Evolutionary conservation across 129 eudicot species (phyloP), one percentile per base, ranked within the genome.

Genomic region (Helianthus annuus): DNA sequence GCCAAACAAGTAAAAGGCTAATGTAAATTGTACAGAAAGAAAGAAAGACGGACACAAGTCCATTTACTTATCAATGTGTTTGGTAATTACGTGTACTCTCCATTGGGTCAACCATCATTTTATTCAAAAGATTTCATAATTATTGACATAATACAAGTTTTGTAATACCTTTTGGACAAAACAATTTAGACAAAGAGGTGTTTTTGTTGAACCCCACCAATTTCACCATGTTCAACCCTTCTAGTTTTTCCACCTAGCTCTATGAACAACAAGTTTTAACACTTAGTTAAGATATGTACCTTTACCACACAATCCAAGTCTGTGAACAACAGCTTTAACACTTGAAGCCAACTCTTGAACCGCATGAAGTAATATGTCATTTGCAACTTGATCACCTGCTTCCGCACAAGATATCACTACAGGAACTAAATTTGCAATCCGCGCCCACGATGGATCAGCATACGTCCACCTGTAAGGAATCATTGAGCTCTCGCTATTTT

Each of bases 401-500:
- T 87, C 96, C 7, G 95, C 98, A 63, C 95, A 89, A 8, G 92
- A 75, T 39, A 92, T 88, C 64, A 92, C 98, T 13, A 72, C 74
- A 12, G 96, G 98, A 63, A 85, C 96, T 48, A 92, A 88, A 8
- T 91, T 95, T 7, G 98, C 98, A 76, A 92, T 92, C 3, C 96
- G 87, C 44, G 98, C 98, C 98, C 98, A 92, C 59, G 98, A 89
- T 72, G 95, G 83, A 89, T 92, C 98, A 74, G 91, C 95, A 80
- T 92, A 89, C 39, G 95, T 92, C 98, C 98, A 92, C 96, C 98
- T 92, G 46, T 6, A 7, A 42, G 46, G 46, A 42, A 42, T 6
- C 46, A 42, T 2, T 42, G 46, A 42, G 46, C 46, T 6, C 46
- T 42, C 8, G 46, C 7, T 42, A 42, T 42, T 19, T 19, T 42